These are phyloP conservation scores for Trichoderma sp. DNA, from an alignment of 2,329 filamentous ascomycete species.

Conservation along the genomic window DNA sequence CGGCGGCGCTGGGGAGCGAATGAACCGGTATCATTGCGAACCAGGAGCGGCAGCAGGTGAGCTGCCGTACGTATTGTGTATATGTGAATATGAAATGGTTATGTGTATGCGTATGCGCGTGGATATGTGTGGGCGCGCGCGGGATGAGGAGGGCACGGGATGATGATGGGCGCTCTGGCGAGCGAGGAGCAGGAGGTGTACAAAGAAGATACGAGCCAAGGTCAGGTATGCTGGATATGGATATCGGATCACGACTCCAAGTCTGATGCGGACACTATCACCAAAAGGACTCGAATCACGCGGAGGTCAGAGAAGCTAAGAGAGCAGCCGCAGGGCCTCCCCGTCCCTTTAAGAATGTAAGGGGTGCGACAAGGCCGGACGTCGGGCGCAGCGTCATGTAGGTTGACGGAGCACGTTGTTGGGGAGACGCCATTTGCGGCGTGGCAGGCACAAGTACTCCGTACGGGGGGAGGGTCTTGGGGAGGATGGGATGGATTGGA, in stretches of 20 bases:
- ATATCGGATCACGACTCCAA: conserved; percentile 16
- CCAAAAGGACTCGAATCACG: conserved; percentile 16
- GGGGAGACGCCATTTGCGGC: conserved; percentile 21
- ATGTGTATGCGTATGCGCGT: not conserved
- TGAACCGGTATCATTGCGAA: conserved; percentile 17
- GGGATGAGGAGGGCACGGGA: not conserved
- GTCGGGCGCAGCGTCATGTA: conserved; percentile 19
- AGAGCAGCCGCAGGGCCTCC: conserved; percentile 16
- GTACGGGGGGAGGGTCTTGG: conserved; percentile 5
- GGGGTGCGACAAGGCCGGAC: conserved; percentile 19
- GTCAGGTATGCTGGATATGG: conserved; percentile 7
- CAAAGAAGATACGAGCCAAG: not conserved
- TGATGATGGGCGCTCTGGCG: not conserved
- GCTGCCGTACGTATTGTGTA: not conserved
- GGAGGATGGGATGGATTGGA: conserved; percentile 7
- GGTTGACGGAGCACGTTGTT: conserved; percentile 21
- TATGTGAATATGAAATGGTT: not conserved
- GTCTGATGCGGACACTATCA: conserved; percentile 12
- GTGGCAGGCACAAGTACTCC: not conserved
- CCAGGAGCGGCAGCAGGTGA: not conserved
- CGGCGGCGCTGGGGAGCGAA: conserved; percentile 11
- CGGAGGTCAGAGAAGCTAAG: conserved; percentile 12
- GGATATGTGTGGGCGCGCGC: not conserved
- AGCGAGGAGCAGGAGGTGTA: not conserved
- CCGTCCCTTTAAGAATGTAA: conserved; percentile 19